Evolutionary conservation across 352 stramenopile species (phyloP), one percentile per base, ranked within the genome.

Genomic region (Phytophthora tubulina): DNA sequence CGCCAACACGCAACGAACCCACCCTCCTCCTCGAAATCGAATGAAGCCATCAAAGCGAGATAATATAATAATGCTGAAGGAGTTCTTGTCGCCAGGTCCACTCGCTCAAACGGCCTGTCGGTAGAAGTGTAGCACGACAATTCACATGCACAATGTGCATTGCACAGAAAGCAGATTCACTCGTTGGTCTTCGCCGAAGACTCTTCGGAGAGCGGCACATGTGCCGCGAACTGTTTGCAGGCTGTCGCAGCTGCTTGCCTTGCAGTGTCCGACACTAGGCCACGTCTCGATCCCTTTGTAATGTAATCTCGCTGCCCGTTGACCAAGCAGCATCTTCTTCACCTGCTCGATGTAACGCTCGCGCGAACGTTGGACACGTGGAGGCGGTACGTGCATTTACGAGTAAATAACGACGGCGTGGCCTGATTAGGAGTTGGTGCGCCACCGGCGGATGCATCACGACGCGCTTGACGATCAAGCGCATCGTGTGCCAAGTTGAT

Each of bases 311-410:
- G 15, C 41, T 46, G 33, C 17, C 46, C 46, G 21, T 33, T 32
- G 21, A 44, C 50, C 10, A n/a, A 57, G 14, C 50, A 33, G 55
- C 51, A 36, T 27, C 17, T 15, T 21, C 27, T 51, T 32, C 52
- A 15, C 51, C 65, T 68, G 57, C 45, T 45, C 46, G 53, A 70
- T 74, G 32, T 59, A 74, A 74, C 60, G 38, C 58, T 62, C 33
- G 32, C 3, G 41, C 31, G 8, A 44, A 65, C 51, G 59, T 64
- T 63, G 51, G 55, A 45, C 44, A 56, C 46, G 42, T 50, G 21
- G 21, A 41, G 15, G 9, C n/a, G 31, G 13, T 17, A 21, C 17
- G 21, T 27, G 21, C 21, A 27, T 27, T 27, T 27, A 27, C 21
- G 21, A 27, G 21, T 27, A 27, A 27, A 27, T 27, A 27, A 15